These are phyloP conservation scores for Gremmenia infestans DNA, from an alignment of 2,329 filamentous ascomycete genomes.

Conservation along the genomic window DNA sequence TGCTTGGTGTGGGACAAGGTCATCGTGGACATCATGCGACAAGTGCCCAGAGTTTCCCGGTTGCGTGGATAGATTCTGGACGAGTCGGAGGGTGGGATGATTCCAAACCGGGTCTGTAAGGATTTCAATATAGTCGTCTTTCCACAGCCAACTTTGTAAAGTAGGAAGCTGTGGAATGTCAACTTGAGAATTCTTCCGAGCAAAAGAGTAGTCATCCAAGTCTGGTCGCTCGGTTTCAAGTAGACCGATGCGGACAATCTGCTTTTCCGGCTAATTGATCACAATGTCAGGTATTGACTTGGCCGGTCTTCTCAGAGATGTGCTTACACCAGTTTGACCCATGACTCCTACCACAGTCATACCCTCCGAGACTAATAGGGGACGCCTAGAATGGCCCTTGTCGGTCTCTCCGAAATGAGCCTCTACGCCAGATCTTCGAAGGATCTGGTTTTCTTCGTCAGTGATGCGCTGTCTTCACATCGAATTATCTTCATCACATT, in stretches of 20 bases:
- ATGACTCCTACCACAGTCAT: neutral
- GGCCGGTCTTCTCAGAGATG: too few relatives aligned
- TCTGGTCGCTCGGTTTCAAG: neutral
- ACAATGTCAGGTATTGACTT: neutral
- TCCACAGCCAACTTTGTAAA: constrained; percentile 4
- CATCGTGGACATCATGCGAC: neutral
- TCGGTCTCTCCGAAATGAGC: constrained; percentile 1
- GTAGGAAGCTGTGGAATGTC: neutral
- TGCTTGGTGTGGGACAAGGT: constrained; percentile 4
- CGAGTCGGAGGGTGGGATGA: neutral
- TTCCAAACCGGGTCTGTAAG: constrained; percentile 2
- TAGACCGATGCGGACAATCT: constrained; percentile 3
- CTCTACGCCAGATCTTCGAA: constrained; percentile 3
- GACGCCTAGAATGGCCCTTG: neutral
- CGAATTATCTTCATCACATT: too few relatives aligned
- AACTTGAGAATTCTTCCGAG: neutral
- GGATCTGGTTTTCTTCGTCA: neutral
- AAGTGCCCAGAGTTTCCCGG: neutral
- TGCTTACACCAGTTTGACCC: constrained; percentile 5
- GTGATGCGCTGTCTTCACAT: neutral
- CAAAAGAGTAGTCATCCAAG: neutral
- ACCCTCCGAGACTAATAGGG: neutral
- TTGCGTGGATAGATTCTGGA: neutral
- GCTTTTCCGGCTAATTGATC: neutral
- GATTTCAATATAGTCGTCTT: neutral